A percentile compares a stretch with the other conserved stretches of the same genome.
Conservation (phyloP, 371 early-diverging fungal genomes). For the Rhizopus sp. region DNA sequence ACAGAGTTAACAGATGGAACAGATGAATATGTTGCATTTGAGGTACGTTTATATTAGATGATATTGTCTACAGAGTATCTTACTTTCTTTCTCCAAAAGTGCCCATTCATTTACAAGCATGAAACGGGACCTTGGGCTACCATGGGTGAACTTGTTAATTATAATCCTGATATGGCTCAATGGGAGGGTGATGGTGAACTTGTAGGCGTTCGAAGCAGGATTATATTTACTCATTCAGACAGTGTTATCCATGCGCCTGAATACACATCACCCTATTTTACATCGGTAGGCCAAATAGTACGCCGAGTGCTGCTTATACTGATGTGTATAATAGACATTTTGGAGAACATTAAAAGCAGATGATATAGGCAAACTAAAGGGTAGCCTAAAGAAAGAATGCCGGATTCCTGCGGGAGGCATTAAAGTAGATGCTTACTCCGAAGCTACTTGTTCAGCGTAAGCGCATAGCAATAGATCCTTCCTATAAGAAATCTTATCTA, state of each 20-base stretch:
- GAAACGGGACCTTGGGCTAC: slow-evolving; percentile 27
- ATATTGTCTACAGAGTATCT: background rate
- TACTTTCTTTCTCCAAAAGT: slow-evolving; percentile 16
- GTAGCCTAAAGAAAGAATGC: slow-evolving; percentile 14
- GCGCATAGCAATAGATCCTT: background rate
- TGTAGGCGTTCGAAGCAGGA: slow-evolving; percentile 42
- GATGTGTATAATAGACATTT: slow-evolving; percentile 18
- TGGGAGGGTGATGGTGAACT: slow-evolving; percentile 54
- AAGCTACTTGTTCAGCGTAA: background rate
- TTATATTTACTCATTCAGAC: slow-evolving; percentile 32
- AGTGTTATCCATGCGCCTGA: slow-evolving; percentile 5
- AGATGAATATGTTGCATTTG: slow-evolving; percentile 23
- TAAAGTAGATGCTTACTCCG: slow-evolving; percentile 13
- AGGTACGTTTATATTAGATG: slow-evolving; percentile 23
- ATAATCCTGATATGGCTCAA: slow-evolving; percentile 46
- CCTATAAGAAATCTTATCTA: background rate
- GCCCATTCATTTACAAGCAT: slow-evolving; percentile 39
- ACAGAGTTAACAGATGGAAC: slow-evolving; percentile 35
- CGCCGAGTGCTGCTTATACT: background rate
- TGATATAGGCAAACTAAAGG: slow-evolving; percentile 3
- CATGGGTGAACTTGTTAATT: slow-evolving; percentile 41
- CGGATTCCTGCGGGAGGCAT: slow-evolving; percentile 26
- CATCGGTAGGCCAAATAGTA: slow-evolving; percentile 18
- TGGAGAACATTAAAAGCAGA: slow-evolving; percentile 21
- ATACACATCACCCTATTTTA: slow-evolving; percentile 28